Conservation (phyloP, 768 basidiomycete genomes). For the Mycena maculata region DNA sequence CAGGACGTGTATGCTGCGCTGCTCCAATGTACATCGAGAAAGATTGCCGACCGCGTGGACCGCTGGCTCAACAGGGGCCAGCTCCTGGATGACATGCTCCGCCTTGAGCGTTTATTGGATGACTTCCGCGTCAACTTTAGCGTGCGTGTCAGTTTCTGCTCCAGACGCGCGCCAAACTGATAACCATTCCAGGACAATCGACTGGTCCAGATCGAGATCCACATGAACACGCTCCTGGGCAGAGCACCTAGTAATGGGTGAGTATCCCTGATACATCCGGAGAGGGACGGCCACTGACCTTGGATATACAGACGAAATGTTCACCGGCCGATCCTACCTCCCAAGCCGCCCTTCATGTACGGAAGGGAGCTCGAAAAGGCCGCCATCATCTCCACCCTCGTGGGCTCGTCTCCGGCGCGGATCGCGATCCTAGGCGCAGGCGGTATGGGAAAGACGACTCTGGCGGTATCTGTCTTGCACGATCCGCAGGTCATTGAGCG, state of each 20-base stretch:
- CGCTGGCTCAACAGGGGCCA: slow-evolving; percentile 30
- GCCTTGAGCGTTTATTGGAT: slow-evolving; percentile 33
- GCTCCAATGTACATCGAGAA: slow-evolving; percentile 31
- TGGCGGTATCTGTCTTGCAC: slow-evolving; percentile 28
- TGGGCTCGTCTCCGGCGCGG: slow-evolving; percentile 19
- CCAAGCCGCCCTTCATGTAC: slow-evolving; percentile 32
- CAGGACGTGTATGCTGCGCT: slow-evolving; percentile 20
- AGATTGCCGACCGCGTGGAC: slow-evolving; percentile 24
- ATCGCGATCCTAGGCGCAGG: slow-evolving; percentile 32
- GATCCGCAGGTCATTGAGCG: slow-evolving; percentile 17
- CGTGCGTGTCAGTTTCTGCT: slow-evolving; percentile 9
- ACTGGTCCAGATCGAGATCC: slow-evolving; percentile 31
- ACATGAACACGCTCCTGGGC: slow-evolving; percentile 32
- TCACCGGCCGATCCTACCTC: slow-evolving; percentile 28
- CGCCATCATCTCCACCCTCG: slow-evolving; percentile 23
- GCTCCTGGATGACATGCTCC: slow-evolving; percentile 30
- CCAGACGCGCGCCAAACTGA: not conserved
- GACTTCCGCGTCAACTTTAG: slow-evolving; percentile 35
- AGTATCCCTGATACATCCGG: not conserved
- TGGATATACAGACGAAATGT: not conserved
- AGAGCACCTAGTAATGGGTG: slow-evolving; percentile 16
- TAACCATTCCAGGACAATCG: slow-evolving; percentile 23
- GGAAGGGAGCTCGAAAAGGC: slow-evolving; percentile 28
- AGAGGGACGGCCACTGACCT: not conserved
- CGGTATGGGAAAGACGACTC: slow-evolving; percentile 31